Percentiles rank a stretch among this genome's conserved stretches.
These are phyloP conservation scores for Entoloma clypeatum DNA, from an alignment of 1,284 basidiomycete species.

Conservation along the genomic window DNA sequence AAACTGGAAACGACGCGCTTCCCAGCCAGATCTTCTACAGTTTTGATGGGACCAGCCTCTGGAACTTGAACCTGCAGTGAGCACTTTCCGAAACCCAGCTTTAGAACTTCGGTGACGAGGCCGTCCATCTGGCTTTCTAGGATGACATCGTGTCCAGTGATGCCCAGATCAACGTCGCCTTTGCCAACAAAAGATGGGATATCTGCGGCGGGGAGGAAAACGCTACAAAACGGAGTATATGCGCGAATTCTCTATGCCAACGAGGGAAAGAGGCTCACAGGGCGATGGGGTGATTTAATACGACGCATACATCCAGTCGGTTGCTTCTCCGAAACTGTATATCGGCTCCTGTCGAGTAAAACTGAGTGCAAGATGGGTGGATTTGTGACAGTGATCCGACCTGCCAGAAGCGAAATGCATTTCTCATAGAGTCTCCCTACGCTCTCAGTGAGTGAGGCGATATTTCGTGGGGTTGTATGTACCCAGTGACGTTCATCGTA, in stretches of 20 bases:
- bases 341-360: constrained; percentile 80
- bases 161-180: constrained; percentile 91
- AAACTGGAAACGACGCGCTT: constrained; percentile 95
- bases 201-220: constrained; percentile 96
- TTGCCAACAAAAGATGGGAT: constrained; percentile 99
- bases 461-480: constrained; percentile 27
- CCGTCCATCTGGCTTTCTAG: constrained; percentile 82
- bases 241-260: background rate
- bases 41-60: constrained; percentile 67
- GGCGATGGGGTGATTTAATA: constrained; percentile 90
- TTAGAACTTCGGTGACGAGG: constrained; percentile 78
- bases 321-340: constrained; percentile 92
- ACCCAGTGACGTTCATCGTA: constrained; percentile 25
- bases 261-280: constrained; percentile 48
- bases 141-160: constrained; percentile 97
- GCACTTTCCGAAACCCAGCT: constrained; percentile 94
- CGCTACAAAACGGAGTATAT: constrained; percentile 45
- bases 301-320: constrained; percentile 89
- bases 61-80: constrained; percentile 94
- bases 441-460: background rate
- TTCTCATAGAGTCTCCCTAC: constrained; percentile 91
- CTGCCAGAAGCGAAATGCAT: constrained; percentile 81
- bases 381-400: constrained; percentile 32
- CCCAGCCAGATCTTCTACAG: constrained; percentile 79
- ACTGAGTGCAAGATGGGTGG: constrained; percentile 9